Evolutionary conservation across 2,329 filamentous ascomycete species (phyloP), one percentile per base, ranked within the genome.

Genomic region (Arthrobotrys sphaeroides): DNA sequence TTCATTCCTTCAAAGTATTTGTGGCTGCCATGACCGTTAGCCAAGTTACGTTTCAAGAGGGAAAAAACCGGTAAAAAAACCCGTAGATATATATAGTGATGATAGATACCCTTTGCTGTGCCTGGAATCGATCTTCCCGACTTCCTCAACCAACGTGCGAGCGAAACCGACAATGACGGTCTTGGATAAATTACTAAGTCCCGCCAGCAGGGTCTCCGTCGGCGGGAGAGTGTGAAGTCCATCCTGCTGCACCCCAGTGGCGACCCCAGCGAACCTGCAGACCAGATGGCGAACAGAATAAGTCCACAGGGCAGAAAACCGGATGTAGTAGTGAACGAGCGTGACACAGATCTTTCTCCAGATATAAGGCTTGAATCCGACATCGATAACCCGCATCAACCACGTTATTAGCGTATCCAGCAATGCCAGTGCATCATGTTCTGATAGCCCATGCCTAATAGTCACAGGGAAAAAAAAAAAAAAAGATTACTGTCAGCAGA

Each of bases 301-400:
- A n/a, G 85, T 84, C 90, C 91, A 94, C 4, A 87, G 84, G 9
- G 85, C 83, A 9, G 90, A 88, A 76, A 91, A 91, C 70, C 90
- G 90, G 31, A 92, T 85, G 80, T 91, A 93, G 80, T 90, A 93
- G 18, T 90, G 90, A 13, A 90, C 90, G 5, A 94, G 83, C 5
- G 91, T 90, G n/a, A 90, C 90, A 78, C 90, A 91, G 22, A 94
- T 85, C 82, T 95, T 95, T 78, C 88, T 88, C 18, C 88, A 85
- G 5, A 93, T 90, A 62, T 93, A 84, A 2, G 86, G 83, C 1
- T 87, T 86, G 3, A 86, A 85, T 0, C 84, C 85, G 57, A 85
- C 84, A 9, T 82, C 81, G 9, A 89, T 81, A 7, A 87, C 86
- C 28, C 83, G 82, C 22, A 90, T 83, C 43, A 91, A 85, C 88